Base-by-base conservation (phyloP, 352 stramenopile species). In the Globisporangium spinosum region DNA sequence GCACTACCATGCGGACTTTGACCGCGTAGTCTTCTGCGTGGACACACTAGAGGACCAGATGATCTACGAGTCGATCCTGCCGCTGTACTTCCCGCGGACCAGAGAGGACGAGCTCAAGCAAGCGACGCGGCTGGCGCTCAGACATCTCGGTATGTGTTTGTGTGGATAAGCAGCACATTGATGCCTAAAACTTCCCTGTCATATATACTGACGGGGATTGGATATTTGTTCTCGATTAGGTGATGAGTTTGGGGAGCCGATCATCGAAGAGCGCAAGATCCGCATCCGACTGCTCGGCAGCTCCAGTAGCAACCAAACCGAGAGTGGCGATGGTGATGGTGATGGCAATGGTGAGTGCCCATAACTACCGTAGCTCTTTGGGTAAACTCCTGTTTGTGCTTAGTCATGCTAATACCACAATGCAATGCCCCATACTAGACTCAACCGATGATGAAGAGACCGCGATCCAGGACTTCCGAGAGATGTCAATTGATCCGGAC, bases 231-330 rank as follows among this genome's bases (percentile, higher is more conserved):
- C 43, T 51, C 6, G 20, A 32, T 47, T 61, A 76, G 86, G 88
- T 20, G 73, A 94, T 53, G 81, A 72, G 59, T 91, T 87, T 61
- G 88, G 88, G 3, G 88, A 94, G 71, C 84, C 83, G 2, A 78
- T 94, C n/a, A 91, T 94, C 25, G 71, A 77, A 35, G 89, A 96
- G 62, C 82, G 89, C 22, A 89, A 89, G 77, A 94, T 96, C 59
- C 85, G 85, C 35, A 94, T 94, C 32, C 67, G 69, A 34, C 65
- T 60, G 54, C 66, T 74, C 54, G 73, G 58, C 22, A 71, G 65
- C 7, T 60, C 53, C 34, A 49, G 22, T 13, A 40, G 68, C 17
- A 71, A 78, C 40, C 58, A 77, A 4, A 61, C 35, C 6, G 62
- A 25, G 34, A 23, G 1, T 15, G 62, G 22, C 23, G 35, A 27